phyloP scores from a whole-genome alignment of 768 basidiomycete species.

The Omphalotus guepiniiformis region DNA sequence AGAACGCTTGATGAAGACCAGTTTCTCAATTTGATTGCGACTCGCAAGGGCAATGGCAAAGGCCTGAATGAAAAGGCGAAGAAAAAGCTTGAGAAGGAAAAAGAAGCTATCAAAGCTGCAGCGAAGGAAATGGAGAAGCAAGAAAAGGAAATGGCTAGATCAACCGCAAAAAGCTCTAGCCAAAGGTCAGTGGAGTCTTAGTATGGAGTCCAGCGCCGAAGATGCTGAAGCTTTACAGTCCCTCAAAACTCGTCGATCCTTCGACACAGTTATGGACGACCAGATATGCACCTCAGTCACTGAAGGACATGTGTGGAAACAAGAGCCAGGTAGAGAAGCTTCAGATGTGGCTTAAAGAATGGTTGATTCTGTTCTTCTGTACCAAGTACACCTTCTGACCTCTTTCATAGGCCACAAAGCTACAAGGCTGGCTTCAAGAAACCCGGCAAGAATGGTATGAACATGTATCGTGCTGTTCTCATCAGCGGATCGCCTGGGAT shows the following conservation, averaged over 20 bases:
- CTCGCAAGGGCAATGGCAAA: constrained; percentile 48
- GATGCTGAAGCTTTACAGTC: constrained; percentile 12
- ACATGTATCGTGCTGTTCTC: constrained; percentile 79
- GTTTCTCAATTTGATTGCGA: constrained; percentile 79
- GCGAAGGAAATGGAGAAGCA: constrained; percentile 77
- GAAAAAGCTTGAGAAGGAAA: constrained; percentile 79
- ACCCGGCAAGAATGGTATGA: constrained; percentile 82
- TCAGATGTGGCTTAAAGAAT: constrained; percentile 80
- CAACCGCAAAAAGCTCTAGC: constrained; percentile 19
- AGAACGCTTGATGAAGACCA: constrained; percentile 81
- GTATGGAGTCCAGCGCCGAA: background rate
- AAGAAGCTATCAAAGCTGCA: constrained; percentile 63
- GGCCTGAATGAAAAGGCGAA: constrained; percentile 71
- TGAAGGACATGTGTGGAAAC: constrained; percentile 95
- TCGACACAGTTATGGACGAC: constrained; percentile 88
- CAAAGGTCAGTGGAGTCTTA: background rate
- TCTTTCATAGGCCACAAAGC: constrained; percentile 58
- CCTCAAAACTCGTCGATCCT: constrained; percentile 33
- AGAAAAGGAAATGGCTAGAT: constrained; percentile 54
- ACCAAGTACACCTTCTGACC: background rate
- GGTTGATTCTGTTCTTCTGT: constrained; percentile 45
- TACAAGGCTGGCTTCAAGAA: constrained; percentile 83
- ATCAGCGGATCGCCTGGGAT: constrained; percentile 96
- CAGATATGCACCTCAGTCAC: constrained; percentile 82
- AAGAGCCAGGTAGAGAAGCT: constrained; percentile 89